A percentile compares a stretch with the other conserved stretches of the same genome.
Evolutionary conservation across 345 rosid species (phyloP).

Genomic region (Eucalyptus virginea): DNA sequence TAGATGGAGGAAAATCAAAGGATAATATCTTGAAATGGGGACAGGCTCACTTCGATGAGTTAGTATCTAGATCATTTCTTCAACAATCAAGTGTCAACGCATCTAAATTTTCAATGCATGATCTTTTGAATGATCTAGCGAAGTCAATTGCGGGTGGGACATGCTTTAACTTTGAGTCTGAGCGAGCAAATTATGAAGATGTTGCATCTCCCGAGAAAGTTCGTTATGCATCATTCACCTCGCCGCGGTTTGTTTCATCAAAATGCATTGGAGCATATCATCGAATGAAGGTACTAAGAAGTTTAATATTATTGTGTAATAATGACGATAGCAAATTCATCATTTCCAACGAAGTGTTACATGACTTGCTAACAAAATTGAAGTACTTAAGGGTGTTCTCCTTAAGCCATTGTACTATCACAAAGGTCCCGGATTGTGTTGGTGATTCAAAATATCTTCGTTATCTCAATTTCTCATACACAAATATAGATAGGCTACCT

Average conservation of each 20-base stretch:
- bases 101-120: background rate
- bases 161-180: background rate
- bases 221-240: background rate
- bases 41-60: background rate
- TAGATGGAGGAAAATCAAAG: background rate
- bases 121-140: background rate
- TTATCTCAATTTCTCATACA: background rate
- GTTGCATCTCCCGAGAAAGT: fast-evolving
- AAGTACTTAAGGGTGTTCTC: background rate
- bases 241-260: fast-evolving
- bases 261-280: background rate
- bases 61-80: background rate
- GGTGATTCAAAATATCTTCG: background rate
- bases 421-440: background rate
- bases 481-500: background rate
- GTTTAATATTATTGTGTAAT: background rate
- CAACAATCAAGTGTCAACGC: background rate
- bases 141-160: background rate
- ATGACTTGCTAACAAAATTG: background rate
- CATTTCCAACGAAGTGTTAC: background rate
- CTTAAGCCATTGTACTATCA: background rate
- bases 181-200: fast-evolving
- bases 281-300: background rate
- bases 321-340: fast-evolving
- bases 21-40: background rate